A percentile compares a stretch with the other conserved stretches of the same genome.
phyloP scores from a whole-genome alignment of 179 eudicot genomes.

The Silene vulgaris region DNA sequence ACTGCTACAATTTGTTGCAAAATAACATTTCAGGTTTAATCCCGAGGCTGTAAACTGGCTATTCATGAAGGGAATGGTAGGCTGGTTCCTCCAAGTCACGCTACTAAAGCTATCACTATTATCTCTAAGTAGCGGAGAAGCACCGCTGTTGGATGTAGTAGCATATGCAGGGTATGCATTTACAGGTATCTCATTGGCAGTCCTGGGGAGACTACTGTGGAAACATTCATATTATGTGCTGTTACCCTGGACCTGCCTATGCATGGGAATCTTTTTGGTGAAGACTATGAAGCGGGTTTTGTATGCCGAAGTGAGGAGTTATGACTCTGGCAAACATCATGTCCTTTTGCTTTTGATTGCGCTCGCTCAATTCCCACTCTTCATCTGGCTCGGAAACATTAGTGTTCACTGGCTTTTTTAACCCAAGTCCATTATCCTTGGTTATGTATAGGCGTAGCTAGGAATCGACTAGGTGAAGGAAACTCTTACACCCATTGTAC shows the following conservation, averaged over 20 bases:
- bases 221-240: slow-evolving; percentile 32
- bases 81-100: slow-evolving; percentile 40
- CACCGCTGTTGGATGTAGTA: slow-evolving; percentile 39
- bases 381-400: slow-evolving; percentile 48
- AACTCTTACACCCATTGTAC: neutral
- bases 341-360: slow-evolving; percentile 45
- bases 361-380: slow-evolving; percentile 42
- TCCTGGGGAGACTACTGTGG: slow-evolving; percentile 37
- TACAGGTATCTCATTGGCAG: slow-evolving; percentile 34
- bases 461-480: neutral
- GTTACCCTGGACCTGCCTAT: slow-evolving; percentile 37
- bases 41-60: slow-evolving; percentile 43
- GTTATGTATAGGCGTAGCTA: slow-evolving; percentile 23
- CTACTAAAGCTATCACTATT: slow-evolving; percentile 33
- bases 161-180: slow-evolving; percentile 51
- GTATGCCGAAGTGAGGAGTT: slow-evolving; percentile 43
- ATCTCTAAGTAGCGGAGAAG: slow-evolving; percentile 38
- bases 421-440: neutral
- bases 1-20: neutral
- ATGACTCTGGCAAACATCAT: slow-evolving; percentile 40
- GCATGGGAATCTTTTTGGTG: slow-evolving; percentile 46
- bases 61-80: slow-evolving; percentile 39
- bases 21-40: slow-evolving; percentile 30
- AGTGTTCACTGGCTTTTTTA: slow-evolving; percentile 44
- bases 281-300: slow-evolving; percentile 53